Evolutionary conservation across 345 rosid species (phyloP).

Genomic region (Arabis alpina): DNA sequence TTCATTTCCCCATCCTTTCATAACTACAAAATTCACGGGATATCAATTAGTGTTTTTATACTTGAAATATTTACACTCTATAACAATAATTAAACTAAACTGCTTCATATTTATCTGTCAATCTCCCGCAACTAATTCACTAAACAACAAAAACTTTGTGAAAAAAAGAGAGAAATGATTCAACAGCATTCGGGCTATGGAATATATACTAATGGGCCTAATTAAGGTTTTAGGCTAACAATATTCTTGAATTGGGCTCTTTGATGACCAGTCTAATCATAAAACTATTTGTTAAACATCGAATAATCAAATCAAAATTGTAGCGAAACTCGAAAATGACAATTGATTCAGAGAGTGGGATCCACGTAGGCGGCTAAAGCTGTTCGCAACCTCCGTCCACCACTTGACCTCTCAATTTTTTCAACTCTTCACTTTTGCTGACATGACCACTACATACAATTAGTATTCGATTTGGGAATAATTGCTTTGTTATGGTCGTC

Average conservation of each 20-base stretch:
- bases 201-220: not conserved
- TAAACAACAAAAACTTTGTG: too few relatives aligned
- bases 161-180: not conserved
- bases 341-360: not conserved
- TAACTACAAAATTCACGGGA: too few relatives aligned
- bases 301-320: not conserved
- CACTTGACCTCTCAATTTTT: conserved; percentile 19
- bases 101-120: too few relatives aligned
- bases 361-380: conserved; percentile 37
- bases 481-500: conserved; percentile 14
- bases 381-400: conserved; percentile 20
- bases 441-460: conserved; percentile 10
- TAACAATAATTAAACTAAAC: too few relatives aligned
- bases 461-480: not conserved
- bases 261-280: not conserved
- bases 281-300: not conserved
- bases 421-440: conserved; percentile 14
- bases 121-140: too few relatives aligned
- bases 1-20: too few relatives aligned
- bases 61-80: too few relatives aligned
- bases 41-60: too few relatives aligned
- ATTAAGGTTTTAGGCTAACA: not conserved
- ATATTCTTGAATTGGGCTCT: conserved; percentile 2
- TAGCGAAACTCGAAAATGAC: conserved; percentile 4
- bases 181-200: not conserved